A percentile compares a stretch with the other conserved stretches of the same genome.
phyloP scores from a whole-genome alignment of 495 filamentous ascomycete genomes.

The Aspergillus affinis region DNA sequence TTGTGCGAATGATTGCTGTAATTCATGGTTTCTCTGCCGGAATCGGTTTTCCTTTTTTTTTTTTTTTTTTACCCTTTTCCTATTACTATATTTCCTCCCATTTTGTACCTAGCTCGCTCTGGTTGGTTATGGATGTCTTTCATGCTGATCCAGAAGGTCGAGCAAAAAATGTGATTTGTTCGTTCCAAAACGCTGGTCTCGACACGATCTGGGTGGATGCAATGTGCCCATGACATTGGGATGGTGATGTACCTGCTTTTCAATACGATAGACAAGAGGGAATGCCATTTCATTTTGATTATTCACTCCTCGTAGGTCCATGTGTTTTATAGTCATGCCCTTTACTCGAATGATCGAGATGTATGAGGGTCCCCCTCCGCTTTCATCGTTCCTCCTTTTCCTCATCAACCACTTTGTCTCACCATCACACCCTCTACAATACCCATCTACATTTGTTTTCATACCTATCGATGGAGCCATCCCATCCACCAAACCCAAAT shows the following conservation, averaged over 20 bases:
- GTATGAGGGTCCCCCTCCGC: too few relatives aligned
- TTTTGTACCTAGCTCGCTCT: conserved; percentile 43
- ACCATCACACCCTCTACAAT: not conserved
- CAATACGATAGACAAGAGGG: conserved; percentile 35
- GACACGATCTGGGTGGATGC: conserved; percentile 17
- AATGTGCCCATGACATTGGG: conserved; percentile 25
- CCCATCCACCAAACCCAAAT: conserved; percentile 5
- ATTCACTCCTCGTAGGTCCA: not conserved
- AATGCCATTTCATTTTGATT: conserved; percentile 30
- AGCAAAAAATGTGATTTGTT: conserved; percentile 47
- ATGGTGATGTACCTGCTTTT: conserved; percentile 32
- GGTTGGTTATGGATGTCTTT: conserved; percentile 44
- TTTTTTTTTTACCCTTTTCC: conserved; percentile 24
- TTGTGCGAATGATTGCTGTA: conserved; percentile 44
- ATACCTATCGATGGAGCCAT: conserved; percentile 6
- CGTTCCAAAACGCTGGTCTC: conserved; percentile 26
- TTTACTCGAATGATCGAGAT: not conserved
- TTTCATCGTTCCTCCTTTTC: not conserved
- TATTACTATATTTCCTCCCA: conserved; percentile 27
- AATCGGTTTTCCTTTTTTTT: conserved; percentile 25
- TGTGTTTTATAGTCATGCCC: not conserved
- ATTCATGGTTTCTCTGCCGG: conserved; percentile 39
- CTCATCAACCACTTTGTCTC: not conserved
- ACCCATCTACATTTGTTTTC: not conserved
- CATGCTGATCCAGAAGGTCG: conserved; percentile 46